phyloP scores from a whole-genome alignment of 805 yeast species.

The Candida cerambycidarum region DNA sequence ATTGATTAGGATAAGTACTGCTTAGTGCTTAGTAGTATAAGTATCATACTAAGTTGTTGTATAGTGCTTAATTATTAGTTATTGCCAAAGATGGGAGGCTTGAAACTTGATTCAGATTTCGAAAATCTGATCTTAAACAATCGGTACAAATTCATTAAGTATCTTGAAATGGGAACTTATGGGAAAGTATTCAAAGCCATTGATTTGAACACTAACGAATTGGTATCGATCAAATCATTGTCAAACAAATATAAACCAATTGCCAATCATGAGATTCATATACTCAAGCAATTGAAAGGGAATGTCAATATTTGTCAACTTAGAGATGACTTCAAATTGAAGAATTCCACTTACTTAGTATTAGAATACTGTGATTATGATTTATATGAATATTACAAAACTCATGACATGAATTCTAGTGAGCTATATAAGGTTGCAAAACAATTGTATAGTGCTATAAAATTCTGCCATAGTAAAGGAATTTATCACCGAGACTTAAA shows the following conservation, averaged over 20 bases:
- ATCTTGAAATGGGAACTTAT: conserved; percentile 59
- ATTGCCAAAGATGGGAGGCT: neutral
- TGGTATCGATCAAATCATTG: conserved; percentile 58
- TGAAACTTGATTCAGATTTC: conserved; percentile 8
- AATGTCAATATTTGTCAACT: conserved; percentile 60
- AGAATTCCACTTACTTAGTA: conserved; percentile 51
- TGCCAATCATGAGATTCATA: conserved; percentile 55
- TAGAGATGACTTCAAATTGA: conserved; percentile 56
- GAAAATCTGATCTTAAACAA: conserved; percentile 16
- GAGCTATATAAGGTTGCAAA: conserved; percentile 41
- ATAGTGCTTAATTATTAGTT: too few species aligned
- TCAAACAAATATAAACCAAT: conserved; percentile 22
- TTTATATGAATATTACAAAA: conserved; percentile 12
- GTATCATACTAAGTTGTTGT: too few species aligned
- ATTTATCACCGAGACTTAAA: conserved; percentile 71
- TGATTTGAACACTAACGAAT: conserved; percentile 29
- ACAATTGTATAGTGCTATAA: conserved; percentile 54
- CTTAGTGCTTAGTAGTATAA: too few species aligned
- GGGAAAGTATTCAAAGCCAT: conserved; percentile 58
- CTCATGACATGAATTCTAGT: conserved; percentile 13
- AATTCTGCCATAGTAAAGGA: conserved; percentile 55
- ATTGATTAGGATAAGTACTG: too few species aligned
- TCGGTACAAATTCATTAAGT: conserved; percentile 43
- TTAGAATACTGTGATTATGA: conserved; percentile 56
- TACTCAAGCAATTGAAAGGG: conserved; percentile 33